A percentile compares a stretch with the other conserved stretches of the same genome.
Evolutionary conservation across 1,139 yeast species (phyloP).

Genomic region (Chernovozyma aurita): DNA sequence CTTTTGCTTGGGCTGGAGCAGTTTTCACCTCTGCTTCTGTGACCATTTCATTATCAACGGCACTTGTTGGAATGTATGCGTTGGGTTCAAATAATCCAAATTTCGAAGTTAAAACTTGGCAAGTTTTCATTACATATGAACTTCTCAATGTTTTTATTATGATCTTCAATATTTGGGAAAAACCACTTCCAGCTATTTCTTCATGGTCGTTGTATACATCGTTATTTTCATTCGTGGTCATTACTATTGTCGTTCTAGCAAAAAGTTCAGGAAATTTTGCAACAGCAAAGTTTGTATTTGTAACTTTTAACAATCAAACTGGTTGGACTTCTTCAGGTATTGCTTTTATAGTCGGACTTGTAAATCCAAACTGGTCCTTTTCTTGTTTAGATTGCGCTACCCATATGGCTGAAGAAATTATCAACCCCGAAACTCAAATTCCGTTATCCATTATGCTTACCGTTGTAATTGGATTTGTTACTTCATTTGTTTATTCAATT

Average conservation of each 20-base stretch:
- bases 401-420: constrained; percentile 66
- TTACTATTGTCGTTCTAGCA: constrained; percentile 53
- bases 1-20: constrained; percentile 58
- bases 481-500: constrained; percentile 55
- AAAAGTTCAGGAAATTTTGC: constrained; percentile 45
- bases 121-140: constrained; percentile 51
- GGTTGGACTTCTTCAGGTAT: constrained; percentile 61
- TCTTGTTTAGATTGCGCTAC: constrained; percentile 69
- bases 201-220: constrained; percentile 52
- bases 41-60: constrained; percentile 48
- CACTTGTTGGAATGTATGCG: constrained; percentile 53
- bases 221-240: constrained; percentile 47
- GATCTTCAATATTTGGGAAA: constrained; percentile 55
- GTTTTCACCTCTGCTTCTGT: constrained; percentile 59
- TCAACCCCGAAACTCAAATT: constrained; percentile 53
- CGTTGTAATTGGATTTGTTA: constrained; percentile 60
- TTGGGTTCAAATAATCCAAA: constrained; percentile 39
- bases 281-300: constrained; percentile 56
- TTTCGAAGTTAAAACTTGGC: constrained; percentile 49
- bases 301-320: constrained; percentile 55
- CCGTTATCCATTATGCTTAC: constrained; percentile 64
- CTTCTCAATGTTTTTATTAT: constrained; percentile 35
- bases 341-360: constrained; percentile 62
- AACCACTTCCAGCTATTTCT: constrained; percentile 50
- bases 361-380: constrained; percentile 68